Conservation (phyloP, 768 basidiomycete genomes). For the Mrakia gelida region DNA sequence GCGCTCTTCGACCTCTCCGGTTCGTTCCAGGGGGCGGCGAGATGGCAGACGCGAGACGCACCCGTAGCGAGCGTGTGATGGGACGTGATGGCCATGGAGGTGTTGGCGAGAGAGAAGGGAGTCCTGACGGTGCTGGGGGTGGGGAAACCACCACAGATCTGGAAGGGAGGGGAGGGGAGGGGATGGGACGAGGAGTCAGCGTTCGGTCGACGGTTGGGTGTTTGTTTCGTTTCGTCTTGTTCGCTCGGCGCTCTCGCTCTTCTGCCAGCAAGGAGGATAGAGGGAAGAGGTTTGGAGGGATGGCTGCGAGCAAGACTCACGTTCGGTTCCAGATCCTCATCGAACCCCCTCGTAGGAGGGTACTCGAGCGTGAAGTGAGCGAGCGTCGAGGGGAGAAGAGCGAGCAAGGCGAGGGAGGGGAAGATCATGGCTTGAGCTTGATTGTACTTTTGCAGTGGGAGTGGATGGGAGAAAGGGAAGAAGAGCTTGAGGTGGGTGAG, state of each 20-base stretch:
- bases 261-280: neutral
- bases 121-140: conserved; percentile 56
- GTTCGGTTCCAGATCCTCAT: conserved; percentile 45
- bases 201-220: neutral
- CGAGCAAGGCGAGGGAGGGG: conserved; percentile 43
- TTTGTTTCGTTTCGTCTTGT: neutral
- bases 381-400: conserved; percentile 45
- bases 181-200: neutral
- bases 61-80: conserved; percentile 50
- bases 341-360: conserved; percentile 72
- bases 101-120: conserved; percentile 62
- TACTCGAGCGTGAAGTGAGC: conserved; percentile 80
- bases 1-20: neutral
- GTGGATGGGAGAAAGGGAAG: neutral
- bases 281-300: too few species aligned
- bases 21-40: too few species aligned
- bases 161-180: neutral
- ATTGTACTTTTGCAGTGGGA: neutral
- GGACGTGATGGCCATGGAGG: conserved; percentile 60
- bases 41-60: neutral
- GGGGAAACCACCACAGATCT: conserved; percentile 59
- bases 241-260: neutral
- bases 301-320: conserved; percentile 36
- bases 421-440: conserved; percentile 21
- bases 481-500: neutral